These are phyloP conservation scores for Alternaria incomplexa DNA, from an alignment of 2,329 filamentous ascomycete species.

Conservation along the genomic window DNA sequence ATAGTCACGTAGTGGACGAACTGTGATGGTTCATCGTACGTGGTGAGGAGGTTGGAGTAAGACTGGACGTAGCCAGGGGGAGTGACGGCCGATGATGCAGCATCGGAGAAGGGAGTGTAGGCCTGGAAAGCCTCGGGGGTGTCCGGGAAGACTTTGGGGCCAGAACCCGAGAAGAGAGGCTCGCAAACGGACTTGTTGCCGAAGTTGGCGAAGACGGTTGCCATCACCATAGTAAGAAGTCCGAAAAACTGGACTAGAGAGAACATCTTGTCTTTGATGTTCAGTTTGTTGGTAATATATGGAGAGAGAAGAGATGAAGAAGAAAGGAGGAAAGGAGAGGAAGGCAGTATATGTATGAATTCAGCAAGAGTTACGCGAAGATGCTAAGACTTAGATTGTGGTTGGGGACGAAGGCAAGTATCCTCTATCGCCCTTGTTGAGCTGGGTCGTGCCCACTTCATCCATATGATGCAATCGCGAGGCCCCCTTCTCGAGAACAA, in stretches of 20 bases:
- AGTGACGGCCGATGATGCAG: conserved; percentile 15
- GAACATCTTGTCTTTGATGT: not conserved
- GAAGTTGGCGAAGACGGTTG: not conserved
- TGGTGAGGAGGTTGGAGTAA: conserved; percentile 20
- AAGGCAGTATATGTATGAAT: not conserved
- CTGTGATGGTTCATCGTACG: conserved; percentile 7
- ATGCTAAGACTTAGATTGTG: not conserved
- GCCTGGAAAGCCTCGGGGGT: conserved; percentile 19
- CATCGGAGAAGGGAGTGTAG: conserved; percentile 7
- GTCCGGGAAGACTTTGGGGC: conserved; percentile 11
- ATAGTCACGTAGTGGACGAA: conserved; percentile 20
- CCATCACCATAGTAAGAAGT: not conserved
- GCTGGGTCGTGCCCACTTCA: not conserved
- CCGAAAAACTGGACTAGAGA: not conserved
- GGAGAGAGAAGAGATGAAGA: not conserved
- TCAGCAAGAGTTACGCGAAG: not conserved
- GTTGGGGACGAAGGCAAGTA: not conserved
- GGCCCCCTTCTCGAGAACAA: not conserved
- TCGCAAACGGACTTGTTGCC: not conserved
- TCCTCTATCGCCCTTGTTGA: not conserved
- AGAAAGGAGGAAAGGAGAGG: not conserved
- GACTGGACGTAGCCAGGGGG: conserved; percentile 22
- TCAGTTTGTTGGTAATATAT: not conserved
- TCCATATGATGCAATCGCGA: not conserved
- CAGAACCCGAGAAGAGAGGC: not conserved